Evolutionary conservation across 164 flowering plant species (phyloP).

Genomic region (Berberis thunbergii): DNA sequence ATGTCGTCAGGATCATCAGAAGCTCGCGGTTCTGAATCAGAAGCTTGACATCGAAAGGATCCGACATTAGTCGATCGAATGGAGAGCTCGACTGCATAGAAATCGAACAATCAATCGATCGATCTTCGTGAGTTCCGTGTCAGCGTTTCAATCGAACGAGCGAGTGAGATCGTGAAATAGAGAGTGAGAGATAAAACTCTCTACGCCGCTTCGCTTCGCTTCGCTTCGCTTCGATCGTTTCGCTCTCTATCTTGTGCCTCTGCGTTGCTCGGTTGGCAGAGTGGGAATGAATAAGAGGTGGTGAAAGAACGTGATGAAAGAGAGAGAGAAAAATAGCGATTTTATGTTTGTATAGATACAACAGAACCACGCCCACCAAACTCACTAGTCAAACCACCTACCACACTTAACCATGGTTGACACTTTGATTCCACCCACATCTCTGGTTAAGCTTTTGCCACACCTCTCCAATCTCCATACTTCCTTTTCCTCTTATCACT

Average conservation of each 20-base stretch:
- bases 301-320: conserved; percentile 11
- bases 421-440: background rate
- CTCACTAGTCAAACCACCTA: conserved; percentile 61
- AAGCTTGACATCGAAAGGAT: conserved; percentile 31
- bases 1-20: conserved; percentile 57
- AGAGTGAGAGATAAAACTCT: background rate
- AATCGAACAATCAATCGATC: background rate
- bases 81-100: conserved; percentile 39
- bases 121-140: no score
- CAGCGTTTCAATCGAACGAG: no score
- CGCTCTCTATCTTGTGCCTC: no score
- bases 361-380: conserved; percentile 57
- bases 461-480: no score
- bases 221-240: no score
- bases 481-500: no score
- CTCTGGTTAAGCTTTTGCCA: no score
- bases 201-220: background rate
- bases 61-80: conserved; percentile 44
- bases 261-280: no score
- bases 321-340: background rate
- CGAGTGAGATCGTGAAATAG: background rate
- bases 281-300: background rate
- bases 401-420: conserved; percentile 47
- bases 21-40: conserved; percentile 57
- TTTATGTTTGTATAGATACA: conserved; percentile 4